These are phyloP conservation scores for Starmerella cellae DNA, from an alignment of 805 yeast species.

Conservation along the genomic window DNA sequence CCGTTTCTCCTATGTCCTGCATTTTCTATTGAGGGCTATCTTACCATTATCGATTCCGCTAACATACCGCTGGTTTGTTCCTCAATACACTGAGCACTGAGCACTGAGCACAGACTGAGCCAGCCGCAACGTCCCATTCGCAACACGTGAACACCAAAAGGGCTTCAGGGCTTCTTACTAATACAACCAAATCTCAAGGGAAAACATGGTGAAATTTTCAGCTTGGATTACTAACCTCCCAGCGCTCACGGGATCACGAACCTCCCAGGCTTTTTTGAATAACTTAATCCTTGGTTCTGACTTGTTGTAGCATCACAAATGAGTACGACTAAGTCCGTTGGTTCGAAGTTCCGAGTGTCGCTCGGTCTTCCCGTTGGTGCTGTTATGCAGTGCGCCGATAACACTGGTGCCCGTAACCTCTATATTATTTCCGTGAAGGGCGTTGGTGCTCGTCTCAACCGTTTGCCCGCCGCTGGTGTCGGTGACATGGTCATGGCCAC, in stretches of 20 bases:
- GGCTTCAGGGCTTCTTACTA: slow-evolving; percentile 7
- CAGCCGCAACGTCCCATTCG: too few relatives aligned
- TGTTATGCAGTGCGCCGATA: slow-evolving; percentile 99
- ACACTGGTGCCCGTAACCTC: slow-evolving; percentile 99
- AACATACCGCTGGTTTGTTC: too few relatives aligned
- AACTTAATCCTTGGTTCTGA: not conserved
- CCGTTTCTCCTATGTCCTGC: too few relatives aligned
- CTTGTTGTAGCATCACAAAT: slow-evolving; percentile 14
- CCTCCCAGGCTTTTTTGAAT: not conserved
- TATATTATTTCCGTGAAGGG: slow-evolving; percentile 98
- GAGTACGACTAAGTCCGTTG: slow-evolving; percentile 23
- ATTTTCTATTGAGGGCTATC: too few relatives aligned
- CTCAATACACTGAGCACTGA: too few relatives aligned
- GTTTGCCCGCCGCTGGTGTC: slow-evolving; percentile 99
- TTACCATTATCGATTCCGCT: too few relatives aligned
- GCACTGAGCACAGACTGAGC: too few relatives aligned
- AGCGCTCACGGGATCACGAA: slow-evolving; percentile 1
- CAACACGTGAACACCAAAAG: not conserved
- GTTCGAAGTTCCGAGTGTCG: slow-evolving; percentile 99
- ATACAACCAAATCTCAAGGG: not conserved
- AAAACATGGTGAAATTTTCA: slow-evolving; percentile 1
- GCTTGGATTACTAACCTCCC: not conserved
- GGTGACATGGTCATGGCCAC: slow-evolving; percentile 83
- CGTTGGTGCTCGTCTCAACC: slow-evolving; percentile 98
- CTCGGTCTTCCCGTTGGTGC: slow-evolving; percentile 99